These are phyloP conservation scores for Clohesyomyces aquaticus DNA, from an alignment of 495 filamentous ascomycete genomes.

Conservation along the genomic window DNA sequence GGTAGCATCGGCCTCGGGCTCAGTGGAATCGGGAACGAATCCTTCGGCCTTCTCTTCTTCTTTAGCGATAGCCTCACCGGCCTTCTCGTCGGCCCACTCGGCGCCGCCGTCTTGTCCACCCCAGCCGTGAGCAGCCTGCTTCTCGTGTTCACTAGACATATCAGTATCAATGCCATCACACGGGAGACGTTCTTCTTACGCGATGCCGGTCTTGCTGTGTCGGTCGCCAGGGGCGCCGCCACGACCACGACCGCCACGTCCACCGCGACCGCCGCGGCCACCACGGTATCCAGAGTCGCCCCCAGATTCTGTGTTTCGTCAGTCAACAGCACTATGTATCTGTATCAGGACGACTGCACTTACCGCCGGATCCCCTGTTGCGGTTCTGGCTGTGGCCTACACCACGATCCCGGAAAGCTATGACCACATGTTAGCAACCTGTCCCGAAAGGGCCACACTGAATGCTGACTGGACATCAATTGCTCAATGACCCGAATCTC, in stretches of 20 bases:
- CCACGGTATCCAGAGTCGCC: constrained; percentile 45
- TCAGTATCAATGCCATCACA: constrained; percentile 13
- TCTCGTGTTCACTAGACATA: constrained; percentile 75
- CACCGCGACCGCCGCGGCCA: constrained; percentile 62
- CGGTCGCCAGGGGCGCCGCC: constrained; percentile 63
- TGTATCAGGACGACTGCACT: no score
- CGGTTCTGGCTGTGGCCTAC: constrained; percentile 84
- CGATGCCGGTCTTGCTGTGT: constrained; percentile 73
- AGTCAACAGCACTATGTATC: no score
- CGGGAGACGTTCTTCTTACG: constrained; percentile 56
- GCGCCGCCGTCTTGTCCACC: constrained; percentile 76
- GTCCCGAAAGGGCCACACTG: not conserved
- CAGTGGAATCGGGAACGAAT: constrained; percentile 47
- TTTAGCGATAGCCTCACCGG: constrained; percentile 82
- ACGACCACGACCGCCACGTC: constrained; percentile 45
- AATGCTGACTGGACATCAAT: constrained; percentile 1
- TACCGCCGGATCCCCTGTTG: constrained; percentile 76
- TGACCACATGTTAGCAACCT: constrained; percentile 12
- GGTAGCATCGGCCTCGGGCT: constrained; percentile 18
- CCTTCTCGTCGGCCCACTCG: constrained; percentile 86
- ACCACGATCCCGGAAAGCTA: constrained; percentile 90
- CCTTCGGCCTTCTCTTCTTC: constrained; percentile 67
- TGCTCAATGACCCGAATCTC: not conserved
- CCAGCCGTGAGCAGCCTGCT: constrained; percentile 91
- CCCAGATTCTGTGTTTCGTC: constrained; percentile 29